Evolutionary conservation across 768 basidiomycete genomes (phyloP).

Genomic region (Serendipita indica): DNA sequence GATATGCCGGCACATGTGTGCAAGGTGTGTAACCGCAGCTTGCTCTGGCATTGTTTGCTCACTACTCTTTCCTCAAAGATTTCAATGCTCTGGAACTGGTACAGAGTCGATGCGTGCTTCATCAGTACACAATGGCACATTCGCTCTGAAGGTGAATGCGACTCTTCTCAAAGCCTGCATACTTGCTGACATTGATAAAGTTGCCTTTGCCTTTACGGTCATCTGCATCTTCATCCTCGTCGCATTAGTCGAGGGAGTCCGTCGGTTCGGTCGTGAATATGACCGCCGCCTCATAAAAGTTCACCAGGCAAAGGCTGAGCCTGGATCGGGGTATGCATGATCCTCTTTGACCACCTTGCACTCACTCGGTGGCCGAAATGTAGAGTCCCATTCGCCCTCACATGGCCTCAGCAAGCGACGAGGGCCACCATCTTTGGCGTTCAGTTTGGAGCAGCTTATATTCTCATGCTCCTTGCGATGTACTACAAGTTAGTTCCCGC

Average conservation of each 20-base stretch:
- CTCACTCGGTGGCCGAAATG: neutral
- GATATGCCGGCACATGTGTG: neutral
- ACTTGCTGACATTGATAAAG: neutral
- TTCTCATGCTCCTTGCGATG: slow-evolving; percentile 21
- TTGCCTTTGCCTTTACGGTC: slow-evolving; percentile 20
- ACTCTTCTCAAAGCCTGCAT: neutral
- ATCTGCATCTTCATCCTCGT: slow-evolving; percentile 22
- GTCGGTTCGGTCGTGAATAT: slow-evolving; percentile 20
- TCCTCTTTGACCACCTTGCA: neutral
- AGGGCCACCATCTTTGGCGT: slow-evolving; percentile 18
- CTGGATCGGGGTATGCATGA: neutral
- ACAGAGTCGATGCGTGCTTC: slow-evolving; percentile 22
- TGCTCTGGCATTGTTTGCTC: neutral
- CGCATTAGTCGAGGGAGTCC: slow-evolving; percentile 19
- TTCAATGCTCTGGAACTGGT: slow-evolving; percentile 24
- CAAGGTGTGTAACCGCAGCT: neutral
- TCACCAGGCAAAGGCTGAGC: neutral
- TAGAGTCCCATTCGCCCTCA: slow-evolving; percentile 15
- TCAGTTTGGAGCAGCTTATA: slow-evolving; percentile 21
- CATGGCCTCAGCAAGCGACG: slow-evolving; percentile 19
- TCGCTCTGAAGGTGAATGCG: slow-evolving; percentile 14
- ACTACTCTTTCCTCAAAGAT: slow-evolving; percentile 10
- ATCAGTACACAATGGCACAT: slow-evolving; percentile 20
- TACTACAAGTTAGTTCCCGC: slow-evolving; percentile 1
- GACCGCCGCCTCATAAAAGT: slow-evolving; percentile 16